Conservation (phyloP, 2,329 filamentous ascomycete species). For the Paramyrothecium sp. region DNA sequence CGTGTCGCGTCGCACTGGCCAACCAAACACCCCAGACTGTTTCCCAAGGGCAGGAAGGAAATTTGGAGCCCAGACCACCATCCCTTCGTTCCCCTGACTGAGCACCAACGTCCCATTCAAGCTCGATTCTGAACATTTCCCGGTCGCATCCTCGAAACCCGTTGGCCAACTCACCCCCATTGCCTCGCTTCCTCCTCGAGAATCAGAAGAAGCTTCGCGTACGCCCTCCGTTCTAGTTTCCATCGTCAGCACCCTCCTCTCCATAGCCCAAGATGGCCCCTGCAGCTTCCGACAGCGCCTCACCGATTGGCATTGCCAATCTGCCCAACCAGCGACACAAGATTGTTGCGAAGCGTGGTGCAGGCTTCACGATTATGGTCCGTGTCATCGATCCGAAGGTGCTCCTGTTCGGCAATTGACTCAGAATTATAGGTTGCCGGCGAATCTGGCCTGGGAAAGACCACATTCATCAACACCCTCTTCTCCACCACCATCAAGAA, state of each 20-base stretch:
- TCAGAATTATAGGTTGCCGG: conserved; percentile 73
- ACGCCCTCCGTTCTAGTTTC: conserved; percentile 5
- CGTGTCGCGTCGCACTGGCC: conserved; percentile 22
- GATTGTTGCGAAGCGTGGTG: conserved; percentile 80
- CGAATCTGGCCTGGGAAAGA: conserved; percentile 98
- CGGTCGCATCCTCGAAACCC: neutral
- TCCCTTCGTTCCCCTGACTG: conserved; percentile 30
- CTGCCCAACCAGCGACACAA: conserved; percentile 73
- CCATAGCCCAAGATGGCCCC: conserved; percentile 50
- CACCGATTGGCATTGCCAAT: conserved; percentile 73
- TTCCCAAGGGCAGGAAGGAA: conserved; percentile 27
- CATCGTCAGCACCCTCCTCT: conserved; percentile 5
- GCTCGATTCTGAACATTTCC: conserved; percentile 15
- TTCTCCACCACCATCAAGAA: conserved; percentile 99
- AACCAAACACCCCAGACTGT: conserved; percentile 17
- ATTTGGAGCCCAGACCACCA: conserved; percentile 15
- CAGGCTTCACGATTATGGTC: conserved; percentile 99
- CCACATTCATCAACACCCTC: conserved; percentile 99
- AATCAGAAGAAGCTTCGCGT: neutral
- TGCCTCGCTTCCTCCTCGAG: neutral
- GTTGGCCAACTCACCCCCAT: neutral
- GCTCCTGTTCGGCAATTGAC: conserved; percentile 9
- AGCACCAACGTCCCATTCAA: conserved; percentile 18
- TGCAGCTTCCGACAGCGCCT: conserved; percentile 58
- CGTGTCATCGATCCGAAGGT: neutral